Conservation (phyloP, 805 yeast genomes). For the Kodamaea lidongshanica region DNA sequence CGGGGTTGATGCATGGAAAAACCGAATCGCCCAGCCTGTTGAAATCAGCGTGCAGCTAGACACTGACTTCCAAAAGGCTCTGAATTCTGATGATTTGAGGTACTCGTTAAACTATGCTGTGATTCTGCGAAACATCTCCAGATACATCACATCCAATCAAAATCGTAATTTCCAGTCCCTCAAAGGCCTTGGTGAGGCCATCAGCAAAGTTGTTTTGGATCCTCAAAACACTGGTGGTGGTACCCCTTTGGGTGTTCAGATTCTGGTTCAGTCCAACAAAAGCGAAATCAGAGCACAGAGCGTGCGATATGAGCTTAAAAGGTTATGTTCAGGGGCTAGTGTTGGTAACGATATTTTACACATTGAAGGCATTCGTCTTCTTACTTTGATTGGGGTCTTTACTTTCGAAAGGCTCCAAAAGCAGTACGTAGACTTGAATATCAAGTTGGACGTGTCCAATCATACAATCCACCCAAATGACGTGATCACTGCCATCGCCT, state of each 20-base stretch:
- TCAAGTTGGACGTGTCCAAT: constrained; percentile 22
- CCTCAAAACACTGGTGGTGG: constrained; percentile 42
- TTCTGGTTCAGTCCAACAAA: constrained; percentile 41
- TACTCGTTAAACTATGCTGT: constrained; percentile 87
- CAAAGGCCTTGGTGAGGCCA: constrained; percentile 42
- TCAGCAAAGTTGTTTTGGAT: constrained; percentile 41
- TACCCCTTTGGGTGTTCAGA: constrained; percentile 23
- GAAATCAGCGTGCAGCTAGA: constrained; percentile 50
- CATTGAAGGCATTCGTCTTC: constrained; percentile 49
- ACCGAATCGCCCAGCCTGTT: constrained; percentile 62
- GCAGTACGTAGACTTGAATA: constrained; percentile 68
- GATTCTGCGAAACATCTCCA: constrained; percentile 58
- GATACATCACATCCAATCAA: constrained; percentile 40
- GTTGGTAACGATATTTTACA: constrained; percentile 19
- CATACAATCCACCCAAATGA: constrained; percentile 15
- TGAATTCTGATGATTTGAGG: constrained; percentile 72
- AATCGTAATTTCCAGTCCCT: constrained; percentile 38
- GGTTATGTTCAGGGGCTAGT: constrained; percentile 14
- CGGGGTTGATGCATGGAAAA: constrained; percentile 72
- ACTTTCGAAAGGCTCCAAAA: constrained; percentile 78
- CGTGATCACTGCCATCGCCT: constrained; percentile 43
- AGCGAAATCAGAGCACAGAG: constrained; percentile 54
- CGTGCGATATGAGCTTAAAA: constrained; percentile 35
- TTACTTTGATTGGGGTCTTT: constrained; percentile 88
- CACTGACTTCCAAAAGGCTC: constrained; percentile 69